phyloP scores from a whole-genome alignment of 495 filamentous ascomycete genomes.

The Hypomontagnella monticulosa region DNA sequence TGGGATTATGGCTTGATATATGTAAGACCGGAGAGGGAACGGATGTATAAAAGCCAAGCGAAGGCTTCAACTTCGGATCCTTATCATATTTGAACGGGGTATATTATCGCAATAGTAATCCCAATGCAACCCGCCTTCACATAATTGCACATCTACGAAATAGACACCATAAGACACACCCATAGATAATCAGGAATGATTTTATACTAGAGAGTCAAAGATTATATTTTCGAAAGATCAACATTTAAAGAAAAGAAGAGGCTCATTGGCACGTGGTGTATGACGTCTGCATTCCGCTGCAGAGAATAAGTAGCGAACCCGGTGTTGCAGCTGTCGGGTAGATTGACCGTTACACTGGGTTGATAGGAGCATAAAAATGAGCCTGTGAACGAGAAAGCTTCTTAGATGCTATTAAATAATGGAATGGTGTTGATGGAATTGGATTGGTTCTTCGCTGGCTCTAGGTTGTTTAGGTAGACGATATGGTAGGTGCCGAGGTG shows the following conservation, averaged over 20 bases:
- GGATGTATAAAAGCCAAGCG: too few species aligned
- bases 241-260: neutral
- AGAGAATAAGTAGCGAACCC: slow-evolving; percentile 1
- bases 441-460: neutral
- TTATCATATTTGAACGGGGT: too few species aligned
- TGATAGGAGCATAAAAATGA: neutral
- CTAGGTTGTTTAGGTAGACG: neutral
- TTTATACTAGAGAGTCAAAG: too few species aligned
- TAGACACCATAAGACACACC: too few species aligned
- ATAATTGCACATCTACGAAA: too few species aligned
- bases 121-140: too few species aligned
- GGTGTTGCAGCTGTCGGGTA: slow-evolving; percentile 13
- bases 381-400: neutral
- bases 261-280: slow-evolving; percentile 33
- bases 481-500: slow-evolving; percentile 3
- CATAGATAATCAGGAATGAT: too few species aligned
- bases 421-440: neutral
- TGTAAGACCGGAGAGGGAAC: too few species aligned
- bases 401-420: neutral
- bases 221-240: neutral
- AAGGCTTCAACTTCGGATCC: too few species aligned
- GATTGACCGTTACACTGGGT: neutral
- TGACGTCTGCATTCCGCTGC: slow-evolving; percentile 24
- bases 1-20: too few species aligned
- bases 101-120: too few species aligned